A percentile compares a stretch with the other conserved stretches of the same genome.
Conservation (phyloP, 2,329 filamentous ascomycete genomes). For the Aspergillus piperis region DNA sequence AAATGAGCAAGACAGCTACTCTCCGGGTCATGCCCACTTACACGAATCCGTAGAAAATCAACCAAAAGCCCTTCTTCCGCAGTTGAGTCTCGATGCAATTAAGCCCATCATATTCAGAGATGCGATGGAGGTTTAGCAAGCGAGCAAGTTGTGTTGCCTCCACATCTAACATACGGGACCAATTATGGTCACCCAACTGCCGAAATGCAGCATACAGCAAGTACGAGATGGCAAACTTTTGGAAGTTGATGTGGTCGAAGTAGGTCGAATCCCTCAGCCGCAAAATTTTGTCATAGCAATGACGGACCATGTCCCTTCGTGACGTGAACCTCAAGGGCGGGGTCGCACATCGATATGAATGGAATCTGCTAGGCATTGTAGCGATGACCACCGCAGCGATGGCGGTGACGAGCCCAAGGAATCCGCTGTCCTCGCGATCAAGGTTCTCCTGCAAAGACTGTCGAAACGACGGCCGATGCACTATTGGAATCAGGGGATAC, state of each 20-base stretch:
- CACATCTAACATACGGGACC: slow-evolving; percentile 39
- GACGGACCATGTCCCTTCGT: slow-evolving; percentile 16
- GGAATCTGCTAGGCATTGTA: slow-evolving; percentile 16
- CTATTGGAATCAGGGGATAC: slow-evolving; percentile 18
- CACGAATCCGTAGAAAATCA: slow-evolving; percentile 37
- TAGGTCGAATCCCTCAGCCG: slow-evolving; percentile 13
- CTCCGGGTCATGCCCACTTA: slow-evolving; percentile 1
- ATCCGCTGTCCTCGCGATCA: slow-evolving; percentile 12
- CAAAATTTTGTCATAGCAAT: slow-evolving; percentile 14
- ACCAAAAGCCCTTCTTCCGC: slow-evolving; percentile 42
- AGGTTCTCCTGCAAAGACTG: slow-evolving; percentile 10
- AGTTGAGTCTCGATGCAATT: slow-evolving; percentile 39
- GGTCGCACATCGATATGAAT: slow-evolving; percentile 8
- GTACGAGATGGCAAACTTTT: slow-evolving; percentile 41
- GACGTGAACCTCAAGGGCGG: slow-evolving; percentile 11
- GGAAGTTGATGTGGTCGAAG: slow-evolving; percentile 28
- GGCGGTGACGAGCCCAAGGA: slow-evolving; percentile 10
- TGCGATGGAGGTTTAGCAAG: slow-evolving; percentile 32
- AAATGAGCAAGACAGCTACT: background rate
- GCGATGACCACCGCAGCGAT: slow-evolving; percentile 19
- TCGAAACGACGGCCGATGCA: slow-evolving; percentile 18
- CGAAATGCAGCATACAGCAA: slow-evolving; percentile 35
- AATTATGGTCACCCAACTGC: slow-evolving; percentile 40
- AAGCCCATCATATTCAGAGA: slow-evolving; percentile 34
- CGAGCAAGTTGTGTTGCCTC: slow-evolving; percentile 40